phyloP scores from a whole-genome alignment of 441 rosid genomes.

The Cnidoscolus chayamansa region DNA sequence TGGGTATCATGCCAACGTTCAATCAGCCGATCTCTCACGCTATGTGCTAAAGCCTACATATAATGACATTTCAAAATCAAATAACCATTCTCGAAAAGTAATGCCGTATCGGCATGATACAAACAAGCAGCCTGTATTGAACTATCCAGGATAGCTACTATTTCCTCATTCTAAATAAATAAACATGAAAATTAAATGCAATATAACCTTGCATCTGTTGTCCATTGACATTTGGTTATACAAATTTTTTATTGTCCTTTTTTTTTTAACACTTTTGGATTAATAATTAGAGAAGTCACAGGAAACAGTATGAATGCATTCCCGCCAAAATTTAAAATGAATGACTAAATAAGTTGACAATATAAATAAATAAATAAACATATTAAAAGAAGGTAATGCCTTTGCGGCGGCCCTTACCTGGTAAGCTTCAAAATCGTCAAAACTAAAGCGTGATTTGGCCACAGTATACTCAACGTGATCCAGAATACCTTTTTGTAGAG shows the following conservation, averaged over 20 bases:
- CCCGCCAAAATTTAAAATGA: constrained; percentile 37
- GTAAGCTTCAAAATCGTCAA: constrained; percentile 59
- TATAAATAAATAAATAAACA: not conserved
- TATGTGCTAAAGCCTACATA: constrained; percentile 46
- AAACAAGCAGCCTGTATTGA: not conserved
- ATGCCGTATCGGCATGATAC: not conserved
- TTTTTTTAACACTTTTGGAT: not conserved
- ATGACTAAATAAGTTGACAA: not conserved
- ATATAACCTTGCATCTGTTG: too few species aligned
- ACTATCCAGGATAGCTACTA: not conserved
- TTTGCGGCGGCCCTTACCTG: constrained; percentile 27
- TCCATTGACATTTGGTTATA: too few species aligned
- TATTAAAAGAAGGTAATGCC: too few species aligned
- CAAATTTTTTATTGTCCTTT: not conserved
- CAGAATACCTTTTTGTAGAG: constrained; percentile 43
- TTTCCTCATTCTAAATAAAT: not conserved
- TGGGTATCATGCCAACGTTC: constrained; percentile 56
- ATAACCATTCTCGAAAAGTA: not conserved
- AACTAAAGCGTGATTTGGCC: constrained; percentile 46
- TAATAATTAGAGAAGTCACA: not conserved
- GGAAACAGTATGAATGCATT: not conserved
- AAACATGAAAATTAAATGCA: too few species aligned
- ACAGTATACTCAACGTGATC: constrained; percentile 49
- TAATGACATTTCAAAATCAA: constrained; percentile 17
- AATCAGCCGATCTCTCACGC: constrained; percentile 50